Percentiles rank a stretch among this genome's conserved stretches.
phyloP scores from a whole-genome alignment of 176 grass and related monocot genomes.

The Dendrocalamus sinicus region DNA sequence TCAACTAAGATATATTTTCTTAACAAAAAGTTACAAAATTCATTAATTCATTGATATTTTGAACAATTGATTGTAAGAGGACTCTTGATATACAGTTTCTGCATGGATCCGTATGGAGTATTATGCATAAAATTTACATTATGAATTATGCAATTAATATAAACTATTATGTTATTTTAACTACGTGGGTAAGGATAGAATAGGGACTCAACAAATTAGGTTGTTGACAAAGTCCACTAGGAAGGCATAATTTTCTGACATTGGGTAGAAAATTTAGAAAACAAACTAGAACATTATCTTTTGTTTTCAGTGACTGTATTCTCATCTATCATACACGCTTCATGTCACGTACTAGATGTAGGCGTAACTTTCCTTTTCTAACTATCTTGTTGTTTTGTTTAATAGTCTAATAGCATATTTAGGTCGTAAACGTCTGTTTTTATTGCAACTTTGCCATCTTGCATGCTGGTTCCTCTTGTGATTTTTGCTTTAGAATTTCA shows the following conservation, averaged over 20 bases:
- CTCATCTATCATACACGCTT: conserved; percentile 10
- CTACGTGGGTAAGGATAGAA: background rate
- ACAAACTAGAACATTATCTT: conserved; percentile 15
- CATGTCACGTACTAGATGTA: conserved; percentile 18
- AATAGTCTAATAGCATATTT: background rate
- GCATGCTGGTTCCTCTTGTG: background rate
- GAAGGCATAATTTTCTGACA: background rate
- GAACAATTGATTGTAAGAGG: background rate
- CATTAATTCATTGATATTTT: background rate
- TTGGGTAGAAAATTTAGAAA: conserved; percentile 4
- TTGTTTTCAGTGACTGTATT: conserved; percentile 9
- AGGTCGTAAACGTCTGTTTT: background rate
- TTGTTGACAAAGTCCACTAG: background rate
- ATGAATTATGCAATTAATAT: conserved; percentile 18
- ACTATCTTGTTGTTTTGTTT: background rate
- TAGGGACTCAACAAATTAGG: conserved; percentile 4
- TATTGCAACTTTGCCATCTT: conserved; percentile 4
- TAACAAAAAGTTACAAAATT: conserved; percentile 7
- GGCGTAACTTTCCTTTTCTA: conserved; percentile 7
- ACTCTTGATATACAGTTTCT: conserved; percentile 18
- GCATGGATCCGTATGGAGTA: conserved; percentile 20
- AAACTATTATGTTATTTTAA: conserved; percentile 5
- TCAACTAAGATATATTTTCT: conserved; percentile 20
- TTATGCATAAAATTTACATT: conserved; percentile 2
- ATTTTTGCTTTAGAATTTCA: conserved; percentile 19